Evolutionary conservation across 2,329 filamentous ascomycete genomes (phyloP).

Genomic region (Exophiala sp.): DNA sequence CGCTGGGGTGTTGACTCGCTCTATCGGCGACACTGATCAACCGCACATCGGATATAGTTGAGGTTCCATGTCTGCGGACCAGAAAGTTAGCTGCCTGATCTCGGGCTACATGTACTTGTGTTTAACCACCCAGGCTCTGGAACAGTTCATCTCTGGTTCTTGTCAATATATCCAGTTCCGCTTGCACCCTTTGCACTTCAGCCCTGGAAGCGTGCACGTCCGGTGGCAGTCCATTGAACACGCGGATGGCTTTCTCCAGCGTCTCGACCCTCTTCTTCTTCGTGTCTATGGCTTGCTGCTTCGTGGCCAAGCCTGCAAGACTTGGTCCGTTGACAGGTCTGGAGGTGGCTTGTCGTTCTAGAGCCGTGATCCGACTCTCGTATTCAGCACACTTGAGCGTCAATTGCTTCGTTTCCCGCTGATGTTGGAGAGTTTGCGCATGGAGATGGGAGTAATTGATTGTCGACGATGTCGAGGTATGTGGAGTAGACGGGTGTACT

Average conservation of each 20-base stretch:
- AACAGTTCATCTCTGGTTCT: constrained; percentile 69
- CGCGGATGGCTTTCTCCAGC: constrained; percentile 59
- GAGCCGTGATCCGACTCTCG: constrained; percentile 50
- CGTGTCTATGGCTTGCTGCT: neutral
- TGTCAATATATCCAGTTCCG: constrained; percentile 60
- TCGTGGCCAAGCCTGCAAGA: constrained; percentile 3
- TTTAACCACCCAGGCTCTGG: constrained; percentile 49
- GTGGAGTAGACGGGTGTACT: neutral
- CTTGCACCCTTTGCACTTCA: constrained; percentile 66
- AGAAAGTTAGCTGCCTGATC: no score
- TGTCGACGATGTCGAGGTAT: constrained; percentile 43
- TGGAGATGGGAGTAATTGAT: constrained; percentile 47
- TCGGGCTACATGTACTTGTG: neutral
- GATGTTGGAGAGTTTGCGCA: constrained; percentile 70
- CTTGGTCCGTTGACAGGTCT: neutral
- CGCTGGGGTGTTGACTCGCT: no score
- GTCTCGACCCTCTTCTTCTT: constrained; percentile 56
- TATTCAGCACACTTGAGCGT: constrained; percentile 66
- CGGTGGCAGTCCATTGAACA: constrained; percentile 69
- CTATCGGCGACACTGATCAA: no score
- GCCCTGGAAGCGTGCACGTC: constrained; percentile 65
- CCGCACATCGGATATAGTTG: no score
- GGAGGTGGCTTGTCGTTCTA: constrained; percentile 32
- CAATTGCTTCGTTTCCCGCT: constrained; percentile 66
- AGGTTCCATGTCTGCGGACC: no score